A percentile compares a stretch with the other conserved stretches of the same genome.
These are phyloP conservation scores for Pestalotiopsis sp. DNA, from an alignment of 2,329 filamentous ascomycete species.

Conservation along the genomic window DNA sequence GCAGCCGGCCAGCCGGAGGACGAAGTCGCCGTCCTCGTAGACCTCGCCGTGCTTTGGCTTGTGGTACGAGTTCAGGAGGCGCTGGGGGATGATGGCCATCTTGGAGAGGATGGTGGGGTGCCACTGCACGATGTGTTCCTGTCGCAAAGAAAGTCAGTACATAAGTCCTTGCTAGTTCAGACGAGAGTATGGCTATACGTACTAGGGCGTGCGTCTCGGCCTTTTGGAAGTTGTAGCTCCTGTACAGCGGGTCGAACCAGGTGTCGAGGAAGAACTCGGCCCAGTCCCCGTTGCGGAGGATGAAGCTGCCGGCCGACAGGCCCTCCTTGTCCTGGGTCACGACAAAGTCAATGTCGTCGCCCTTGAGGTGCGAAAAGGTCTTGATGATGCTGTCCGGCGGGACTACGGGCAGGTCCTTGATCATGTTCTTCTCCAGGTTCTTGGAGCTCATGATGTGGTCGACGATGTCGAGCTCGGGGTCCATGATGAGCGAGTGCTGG, in stretches of 20 bases:
- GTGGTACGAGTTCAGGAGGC: constrained; percentile 79
- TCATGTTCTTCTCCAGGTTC: constrained; percentile 77
- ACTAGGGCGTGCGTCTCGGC: constrained; percentile 90
- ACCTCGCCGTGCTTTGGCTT: constrained; percentile 56
- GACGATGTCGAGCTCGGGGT: constrained; percentile 70
- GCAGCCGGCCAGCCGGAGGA: constrained; percentile 79
- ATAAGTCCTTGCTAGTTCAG: background rate
- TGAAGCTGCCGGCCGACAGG: constrained; percentile 74
- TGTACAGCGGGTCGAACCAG: constrained; percentile 94
- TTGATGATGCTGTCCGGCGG: constrained; percentile 97
- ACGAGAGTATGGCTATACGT: constrained; percentile 32
- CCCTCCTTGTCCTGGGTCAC: constrained; percentile 85
- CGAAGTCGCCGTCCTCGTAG: constrained; percentile 83
- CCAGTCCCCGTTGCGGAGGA: constrained; percentile 86
- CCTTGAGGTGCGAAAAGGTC: constrained; percentile 83
- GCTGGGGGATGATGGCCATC: constrained; percentile 86
- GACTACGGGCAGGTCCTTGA: constrained; percentile 83
- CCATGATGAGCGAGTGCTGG: constrained; percentile 86
- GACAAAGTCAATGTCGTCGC: constrained; percentile 77
- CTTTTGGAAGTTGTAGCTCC: constrained; percentile 95
- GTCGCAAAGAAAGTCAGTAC: constrained; percentile 28
- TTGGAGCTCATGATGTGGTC: constrained; percentile 69
- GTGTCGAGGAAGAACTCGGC: constrained; percentile 89
- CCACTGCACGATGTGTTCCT: constrained; percentile 94
- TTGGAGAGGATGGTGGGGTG: constrained; percentile 94